Evolutionary conservation across 2,329 filamentous ascomycete species (phyloP), one percentile per base, ranked within the genome.

Genomic region (Tolypocladium nubicola): DNA sequence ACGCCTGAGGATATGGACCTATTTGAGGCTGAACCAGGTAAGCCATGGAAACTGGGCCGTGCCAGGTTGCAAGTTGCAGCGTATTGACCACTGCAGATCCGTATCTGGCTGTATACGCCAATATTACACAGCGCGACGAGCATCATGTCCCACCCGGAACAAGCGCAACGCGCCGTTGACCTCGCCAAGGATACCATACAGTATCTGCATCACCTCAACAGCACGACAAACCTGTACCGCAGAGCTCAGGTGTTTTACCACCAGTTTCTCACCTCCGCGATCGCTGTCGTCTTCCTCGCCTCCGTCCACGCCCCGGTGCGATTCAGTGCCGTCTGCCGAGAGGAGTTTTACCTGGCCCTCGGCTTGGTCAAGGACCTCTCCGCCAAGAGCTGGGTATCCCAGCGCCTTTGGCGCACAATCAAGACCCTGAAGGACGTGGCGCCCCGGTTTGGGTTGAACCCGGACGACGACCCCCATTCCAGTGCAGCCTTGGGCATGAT

Each of bases 41-140:
- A 57, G 73, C 58, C 26, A 8, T 37, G 41, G 14, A 41, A 43
- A 19, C 16, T 21, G 4, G 10, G 0, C 2, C 26, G 16, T 13
- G 19, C 53, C 19, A 5, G 23, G 41, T 10, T 52, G 11, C 11
- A 14, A 30, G 7, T 30, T 30, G 14, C 26, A 26, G 13, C 13
- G 10, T n/a, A 33, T 49, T 49, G 21, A 40, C 19, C 23, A 14
- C 2, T 33, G 3, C 3, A 76, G 74, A 89, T 96, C 73, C 87
- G 92, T 6, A 94, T 92, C 58, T 85, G 90, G 68, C 88, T 97
- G 35, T 92, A 95, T 70, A 89, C 90, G 0, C 91, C 91, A 0
- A 86, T 96, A 3, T 76, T 97, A 10, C 90, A 96, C 70, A 93
- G 88, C 21, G 85, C 89, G 4, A 88, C 84, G 14, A 92, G 86